phyloP scores from a whole-genome alignment of 148 eudicot genomes.

The Fagopyrum tataricum region DNA sequence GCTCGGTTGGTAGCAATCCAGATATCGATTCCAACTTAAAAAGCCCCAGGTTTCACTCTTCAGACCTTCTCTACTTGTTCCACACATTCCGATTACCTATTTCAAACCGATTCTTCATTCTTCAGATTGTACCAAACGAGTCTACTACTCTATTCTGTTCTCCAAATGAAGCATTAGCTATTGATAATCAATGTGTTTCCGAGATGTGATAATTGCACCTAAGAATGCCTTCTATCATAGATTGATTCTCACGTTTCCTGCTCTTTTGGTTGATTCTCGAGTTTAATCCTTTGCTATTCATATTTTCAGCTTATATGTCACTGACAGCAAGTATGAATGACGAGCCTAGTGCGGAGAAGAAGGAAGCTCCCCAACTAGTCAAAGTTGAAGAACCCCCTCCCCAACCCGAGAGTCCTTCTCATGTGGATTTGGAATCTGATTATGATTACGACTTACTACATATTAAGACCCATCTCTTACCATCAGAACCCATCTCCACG shows the following conservation, averaged over 20 bases:
- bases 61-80: too few relatives aligned
- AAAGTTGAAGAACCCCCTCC: not conserved
- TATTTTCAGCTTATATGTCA: not conserved
- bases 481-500: slow-evolving; percentile 50
- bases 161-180: not conserved
- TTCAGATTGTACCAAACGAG: too few relatives aligned
- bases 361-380: not conserved
- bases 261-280: not conserved
- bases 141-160: too few relatives aligned
- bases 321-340: not conserved
- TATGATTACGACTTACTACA: not conserved
- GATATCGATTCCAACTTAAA: too few relatives aligned
- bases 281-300: not conserved
- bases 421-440: not conserved
- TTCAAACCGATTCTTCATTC: too few relatives aligned
- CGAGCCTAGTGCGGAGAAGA: not conserved
- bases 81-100: too few relatives aligned
- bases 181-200: not conserved
- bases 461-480: slow-evolving; percentile 25
- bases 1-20: too few relatives aligned
- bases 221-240: not conserved
- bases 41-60: too few relatives aligned
- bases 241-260: not conserved
- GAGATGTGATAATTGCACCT: not conserved
- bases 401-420: slow-evolving; percentile 2